Evolutionary conservation across 768 basidiomycete genomes (phyloP).

Genomic region (Kwoniella dejecticola): DNA sequence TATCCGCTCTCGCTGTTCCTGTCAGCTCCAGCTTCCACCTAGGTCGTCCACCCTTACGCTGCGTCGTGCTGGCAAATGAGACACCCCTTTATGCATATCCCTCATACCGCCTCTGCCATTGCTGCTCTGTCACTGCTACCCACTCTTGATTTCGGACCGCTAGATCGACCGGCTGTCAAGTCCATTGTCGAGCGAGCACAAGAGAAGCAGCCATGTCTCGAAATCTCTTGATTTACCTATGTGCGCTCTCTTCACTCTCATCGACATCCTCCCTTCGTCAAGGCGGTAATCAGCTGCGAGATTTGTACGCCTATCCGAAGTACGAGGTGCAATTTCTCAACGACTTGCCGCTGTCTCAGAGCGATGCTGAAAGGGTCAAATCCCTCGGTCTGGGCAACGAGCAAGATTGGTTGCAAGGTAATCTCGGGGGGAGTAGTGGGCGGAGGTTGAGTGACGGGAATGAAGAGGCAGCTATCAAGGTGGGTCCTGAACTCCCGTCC

Average conservation of each 20-base stretch:
- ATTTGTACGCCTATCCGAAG: constrained; percentile 49
- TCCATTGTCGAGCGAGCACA: no score
- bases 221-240: constrained; percentile 41
- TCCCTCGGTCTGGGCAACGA: constrained; percentile 19
- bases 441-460: constrained; percentile 25
- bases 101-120: not conserved
- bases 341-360: constrained; percentile 39
- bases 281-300: constrained; percentile 38
- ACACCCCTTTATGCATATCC: not conserved
- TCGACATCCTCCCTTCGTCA: constrained; percentile 29
- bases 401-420: constrained; percentile 26
- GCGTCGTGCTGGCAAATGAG: not conserved
- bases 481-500: no score
- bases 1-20: not conserved
- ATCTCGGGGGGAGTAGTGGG: not conserved
- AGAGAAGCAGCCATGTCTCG: constrained; percentile 14
- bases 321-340: constrained; percentile 52
- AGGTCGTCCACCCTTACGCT: no score
- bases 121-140: not conserved
- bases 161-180: no score
- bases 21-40: no score
- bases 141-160: no score
- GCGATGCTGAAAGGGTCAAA: constrained; percentile 39
- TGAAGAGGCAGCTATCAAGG: not conserved
- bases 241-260: constrained; percentile 24